phyloP scores from a whole-genome alignment of 2,329 filamentous ascomycete genomes.

The Dendryphion nanum region DNA sequence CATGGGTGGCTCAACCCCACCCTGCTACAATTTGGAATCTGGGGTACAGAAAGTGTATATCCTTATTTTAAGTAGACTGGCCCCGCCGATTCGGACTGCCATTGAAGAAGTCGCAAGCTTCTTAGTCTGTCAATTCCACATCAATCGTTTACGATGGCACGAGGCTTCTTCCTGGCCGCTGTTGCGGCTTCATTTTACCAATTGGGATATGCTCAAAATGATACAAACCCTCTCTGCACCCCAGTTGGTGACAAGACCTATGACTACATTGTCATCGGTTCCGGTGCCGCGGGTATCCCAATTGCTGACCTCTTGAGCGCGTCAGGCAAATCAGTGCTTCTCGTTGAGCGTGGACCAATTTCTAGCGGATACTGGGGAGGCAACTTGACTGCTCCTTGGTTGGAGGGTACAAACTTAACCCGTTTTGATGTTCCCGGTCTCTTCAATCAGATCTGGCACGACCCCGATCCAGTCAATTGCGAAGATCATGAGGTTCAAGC shows the following conservation, averaged over 20 bases:
- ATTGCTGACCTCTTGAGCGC: slow-evolving; percentile 58
- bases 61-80: slow-evolving; percentile 5
- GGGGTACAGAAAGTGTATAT: slow-evolving; percentile 13
- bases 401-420: slow-evolving; percentile 60
- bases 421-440: slow-evolving; percentile 69
- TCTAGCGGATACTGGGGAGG: slow-evolving; percentile 64
- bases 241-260: slow-evolving; percentile 42
- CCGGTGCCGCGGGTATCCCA: slow-evolving; percentile 60
- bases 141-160: slow-evolving; percentile 7
- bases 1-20: no score
- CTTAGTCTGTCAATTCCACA: background rate
- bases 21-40: slow-evolving; percentile 10
- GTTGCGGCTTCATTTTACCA: slow-evolving; percentile 10
- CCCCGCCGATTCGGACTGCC: background rate
- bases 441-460: slow-evolving; percentile 65
- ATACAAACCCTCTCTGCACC: slow-evolving; percentile 11
- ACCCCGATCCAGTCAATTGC: slow-evolving; percentile 61
- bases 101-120: background rate
- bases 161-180: slow-evolving; percentile 7
- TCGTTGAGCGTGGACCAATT: slow-evolving; percentile 45
- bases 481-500: slow-evolving; percentile 67
- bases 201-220: slow-evolving; percentile 5
- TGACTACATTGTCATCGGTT: slow-evolving; percentile 63
- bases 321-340: slow-evolving; percentile 60
- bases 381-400: slow-evolving; percentile 59